Evolutionary conservation across 306 rosid species (phyloP), one percentile per base, ranked within the genome.

Genomic region (Vicia sativa): DNA sequence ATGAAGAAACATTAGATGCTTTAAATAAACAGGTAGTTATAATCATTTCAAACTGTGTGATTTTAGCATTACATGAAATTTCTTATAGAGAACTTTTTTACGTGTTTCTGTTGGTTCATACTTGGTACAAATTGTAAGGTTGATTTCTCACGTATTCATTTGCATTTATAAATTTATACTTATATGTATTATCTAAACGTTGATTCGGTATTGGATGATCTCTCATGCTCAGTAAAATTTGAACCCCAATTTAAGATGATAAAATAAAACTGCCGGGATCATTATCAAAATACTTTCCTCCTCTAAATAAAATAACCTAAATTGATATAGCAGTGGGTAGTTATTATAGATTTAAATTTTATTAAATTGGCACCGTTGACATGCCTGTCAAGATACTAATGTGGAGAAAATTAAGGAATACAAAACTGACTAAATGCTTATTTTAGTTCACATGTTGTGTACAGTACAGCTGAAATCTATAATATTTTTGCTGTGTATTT

Each of bases 1-100:
- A 95, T 48, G 99, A 95, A 84, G 99, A 90, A 84, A 95, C 99
- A 14, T 69, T 95, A 73, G 99, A 90, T 81, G 99, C 99, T 70
- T 79, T 95, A 82, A 95, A 95, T 82, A 95, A 95, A 83, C 99
- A 95, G 92, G 99, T 91, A 83, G 99, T 91, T 81, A 65, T 67
- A 16, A 18, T 62, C 58, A 23, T 28, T 71, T 67, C 42, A 35
- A 54, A 35, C 34, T 49, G 43, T 31, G 15, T 54, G 31, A 43
- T 44, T 42, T 70, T 42, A 43, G 70, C 46, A 25, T 43, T 12
- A 5, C 62, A 37, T 29, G 2, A 54, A 43, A 48, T 19, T 37
- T 64, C 46, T 56, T 35, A 6, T 13, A 18, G 8, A 11, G 31
- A 67, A 67, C 37, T 34, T 68, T 62, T 62, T 18, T 42, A 43